Percentiles rank a stretch among this genome's conserved stretches.
Conservation (phyloP, 352 stramenopile genomes). For the Globisporangium abappressorium region DNA sequence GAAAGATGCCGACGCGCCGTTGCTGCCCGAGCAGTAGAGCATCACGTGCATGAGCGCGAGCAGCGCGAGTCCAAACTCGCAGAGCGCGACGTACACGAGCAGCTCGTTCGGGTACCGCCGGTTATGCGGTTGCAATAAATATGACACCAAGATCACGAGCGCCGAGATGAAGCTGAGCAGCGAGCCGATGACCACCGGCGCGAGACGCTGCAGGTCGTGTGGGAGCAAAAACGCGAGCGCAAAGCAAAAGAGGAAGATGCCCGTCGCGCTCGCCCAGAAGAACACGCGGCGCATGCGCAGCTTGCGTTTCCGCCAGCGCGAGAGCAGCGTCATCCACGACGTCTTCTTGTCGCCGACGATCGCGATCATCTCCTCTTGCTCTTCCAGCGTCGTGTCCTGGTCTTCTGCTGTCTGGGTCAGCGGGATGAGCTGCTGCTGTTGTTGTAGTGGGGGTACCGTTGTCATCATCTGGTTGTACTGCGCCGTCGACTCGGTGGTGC, state of each 20-base stretch:
- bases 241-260: conserved; percentile 40
- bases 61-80: conserved; percentile 51
- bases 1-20: background rate
- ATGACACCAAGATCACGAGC: conserved; percentile 51
- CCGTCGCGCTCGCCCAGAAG: conserved; percentile 31
- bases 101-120: conserved; percentile 61
- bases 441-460: background rate
- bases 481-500: conserved; percentile 12
- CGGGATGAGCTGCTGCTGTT: conserved; percentile 13
- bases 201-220: conserved; percentile 30
- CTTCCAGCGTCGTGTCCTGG: background rate
- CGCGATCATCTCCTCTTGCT: conserved; percentile 1
- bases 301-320: conserved; percentile 26
- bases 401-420: conserved; percentile 10
- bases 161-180: conserved; percentile 50
- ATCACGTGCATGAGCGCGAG: conserved; percentile 45
- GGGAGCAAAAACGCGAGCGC: conserved; percentile 44
- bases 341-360: conserved; percentile 30
- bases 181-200: conserved; percentile 44
- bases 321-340: conserved; percentile 26
- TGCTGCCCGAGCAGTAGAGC: conserved; percentile 32
- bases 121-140: conserved; percentile 32
- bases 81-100: conserved; percentile 59
- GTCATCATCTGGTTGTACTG: conserved; percentile 14
- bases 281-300: conserved; percentile 18